A percentile compares a stretch with the other conserved stretches of the same genome.
Conservation (phyloP, 169 alveolate species). For the Eimeria acervulina region DNA sequence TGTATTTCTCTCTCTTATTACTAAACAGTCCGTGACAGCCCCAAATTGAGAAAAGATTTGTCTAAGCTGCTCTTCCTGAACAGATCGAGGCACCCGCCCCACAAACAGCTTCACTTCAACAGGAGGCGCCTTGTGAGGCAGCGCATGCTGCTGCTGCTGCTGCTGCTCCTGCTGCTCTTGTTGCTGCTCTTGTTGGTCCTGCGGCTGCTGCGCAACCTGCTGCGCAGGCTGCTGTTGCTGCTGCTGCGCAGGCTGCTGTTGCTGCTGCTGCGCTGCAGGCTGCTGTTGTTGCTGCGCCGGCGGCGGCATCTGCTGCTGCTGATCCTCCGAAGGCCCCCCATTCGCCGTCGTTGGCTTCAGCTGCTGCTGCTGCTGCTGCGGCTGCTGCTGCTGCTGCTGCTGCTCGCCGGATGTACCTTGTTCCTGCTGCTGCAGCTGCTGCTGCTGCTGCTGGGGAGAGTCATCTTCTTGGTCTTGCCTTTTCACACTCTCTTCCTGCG, state of each 20-base stretch:
- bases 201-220: slow-evolving; percentile 12
- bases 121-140: slow-evolving; percentile 94
- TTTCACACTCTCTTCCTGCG: neutral
- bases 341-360: neutral
- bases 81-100: slow-evolving; percentile 93
- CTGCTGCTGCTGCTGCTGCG: slow-evolving; percentile 39
- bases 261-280: slow-evolving; percentile 7
- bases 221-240: neutral
- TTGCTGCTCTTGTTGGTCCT: neutral
- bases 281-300: neutral
- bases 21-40: slow-evolving; percentile 91
- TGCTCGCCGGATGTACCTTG: too few species aligned
- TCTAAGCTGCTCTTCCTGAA: slow-evolving; percentile 91
- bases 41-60: slow-evolving; percentile 93
- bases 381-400: neutral
- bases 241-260: neutral
- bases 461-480: slow-evolving; percentile 1
- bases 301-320: slow-evolving; percentile 23
- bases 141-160: slow-evolving; percentile 67
- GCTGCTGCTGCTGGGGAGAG: neutral
- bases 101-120: slow-evolving; percentile 94
- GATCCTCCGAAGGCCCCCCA: neutral
- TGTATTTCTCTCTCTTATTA: slow-evolving; percentile 93
- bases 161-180: slow-evolving; percentile 60
- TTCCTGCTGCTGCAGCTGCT: slow-evolving; percentile 14